Evolutionary conservation across 2,329 filamentous ascomycete genomes (phyloP).

Genomic region (Ascochyta pisi): DNA sequence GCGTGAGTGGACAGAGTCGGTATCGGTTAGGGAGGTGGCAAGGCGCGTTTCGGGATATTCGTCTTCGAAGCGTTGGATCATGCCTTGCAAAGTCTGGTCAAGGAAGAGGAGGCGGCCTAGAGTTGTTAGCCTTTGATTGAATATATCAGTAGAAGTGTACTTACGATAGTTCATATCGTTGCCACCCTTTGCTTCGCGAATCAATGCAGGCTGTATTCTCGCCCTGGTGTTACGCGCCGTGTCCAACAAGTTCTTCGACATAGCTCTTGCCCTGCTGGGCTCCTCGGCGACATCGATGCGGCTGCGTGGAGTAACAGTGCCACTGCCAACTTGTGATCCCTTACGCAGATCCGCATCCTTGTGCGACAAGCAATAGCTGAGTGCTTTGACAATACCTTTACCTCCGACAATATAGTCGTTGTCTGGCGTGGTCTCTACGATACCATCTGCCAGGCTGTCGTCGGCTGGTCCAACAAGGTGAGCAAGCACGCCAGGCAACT

Average conservation of each 20-base stretch:
- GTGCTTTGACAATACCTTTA: conserved; percentile 91
- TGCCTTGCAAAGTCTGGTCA: conserved; percentile 84
- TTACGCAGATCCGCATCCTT: conserved; percentile 65
- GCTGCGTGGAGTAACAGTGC: conserved; percentile 61
- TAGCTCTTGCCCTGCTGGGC: conserved; percentile 65
- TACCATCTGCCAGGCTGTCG: conserved; percentile 60
- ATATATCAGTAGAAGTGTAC: conserved; percentile 41
- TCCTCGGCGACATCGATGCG: conserved; percentile 29
- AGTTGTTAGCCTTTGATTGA: conserved; percentile 24
- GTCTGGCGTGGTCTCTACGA: conserved; percentile 76
- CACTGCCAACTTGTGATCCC: conserved; percentile 54
- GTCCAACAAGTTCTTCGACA: conserved; percentile 87
- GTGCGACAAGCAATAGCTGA: conserved; percentile 89
- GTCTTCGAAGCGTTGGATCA: conserved; percentile 95
- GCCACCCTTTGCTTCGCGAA: conserved; percentile 72
- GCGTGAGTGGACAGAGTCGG: conserved; percentile 34
- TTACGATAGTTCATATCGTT: conserved; percentile 81
- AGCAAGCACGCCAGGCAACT: conserved; percentile 82
- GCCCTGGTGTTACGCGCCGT: conserved; percentile 88
- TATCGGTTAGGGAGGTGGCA: conserved; percentile 38
- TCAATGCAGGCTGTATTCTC: conserved; percentile 82
- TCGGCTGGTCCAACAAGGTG: conserved; percentile 81
- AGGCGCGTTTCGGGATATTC: conserved; percentile 90
- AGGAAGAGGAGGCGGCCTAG: conserved; percentile 81
- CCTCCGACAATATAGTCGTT: conserved; percentile 96